Conservation (phyloP, 139 green algal species). For the Eudorina sp. region DNA sequence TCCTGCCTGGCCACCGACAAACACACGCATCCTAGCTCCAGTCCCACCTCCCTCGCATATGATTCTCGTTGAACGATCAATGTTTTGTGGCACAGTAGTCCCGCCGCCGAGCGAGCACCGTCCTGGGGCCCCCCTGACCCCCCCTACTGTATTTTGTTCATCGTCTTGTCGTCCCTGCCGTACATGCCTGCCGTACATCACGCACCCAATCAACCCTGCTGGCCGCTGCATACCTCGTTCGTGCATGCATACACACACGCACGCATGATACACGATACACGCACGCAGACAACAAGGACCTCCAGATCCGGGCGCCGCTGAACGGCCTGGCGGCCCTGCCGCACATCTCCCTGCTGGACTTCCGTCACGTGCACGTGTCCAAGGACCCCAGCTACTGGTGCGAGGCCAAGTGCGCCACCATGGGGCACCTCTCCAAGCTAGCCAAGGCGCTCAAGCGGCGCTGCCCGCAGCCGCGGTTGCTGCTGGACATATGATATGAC, state of each 20-base stretch:
- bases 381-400: slow-evolving; percentile 55
- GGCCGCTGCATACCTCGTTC: no score
- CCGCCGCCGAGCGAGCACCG: no score
- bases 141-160: no score
- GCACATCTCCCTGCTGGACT: slow-evolving; percentile 59
- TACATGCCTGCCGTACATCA: neutral
- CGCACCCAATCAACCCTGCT: neutral
- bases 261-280: no score
- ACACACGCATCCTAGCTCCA: no score
- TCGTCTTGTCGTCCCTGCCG: no score
- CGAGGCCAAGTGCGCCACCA: slow-evolving; percentile 71
- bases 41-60: no score
- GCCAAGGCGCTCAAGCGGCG: slow-evolving; percentile 65
- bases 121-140: neutral
- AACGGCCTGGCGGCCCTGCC: slow-evolving; percentile 49
- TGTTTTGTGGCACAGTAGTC: no score
- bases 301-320: slow-evolving; percentile 60
- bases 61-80: no score
- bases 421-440: slow-evolving; percentile 67
- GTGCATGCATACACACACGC: no score
- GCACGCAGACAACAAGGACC: slow-evolving; percentile 59
- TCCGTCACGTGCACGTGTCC: slow-evolving; percentile 64
- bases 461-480: slow-evolving; percentile 28
- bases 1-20: neutral
- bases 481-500: slow-evolving; percentile 42